Evolutionary conservation across 441 rosid species (phyloP).

Genomic region (Syzygium syzygioides): DNA sequence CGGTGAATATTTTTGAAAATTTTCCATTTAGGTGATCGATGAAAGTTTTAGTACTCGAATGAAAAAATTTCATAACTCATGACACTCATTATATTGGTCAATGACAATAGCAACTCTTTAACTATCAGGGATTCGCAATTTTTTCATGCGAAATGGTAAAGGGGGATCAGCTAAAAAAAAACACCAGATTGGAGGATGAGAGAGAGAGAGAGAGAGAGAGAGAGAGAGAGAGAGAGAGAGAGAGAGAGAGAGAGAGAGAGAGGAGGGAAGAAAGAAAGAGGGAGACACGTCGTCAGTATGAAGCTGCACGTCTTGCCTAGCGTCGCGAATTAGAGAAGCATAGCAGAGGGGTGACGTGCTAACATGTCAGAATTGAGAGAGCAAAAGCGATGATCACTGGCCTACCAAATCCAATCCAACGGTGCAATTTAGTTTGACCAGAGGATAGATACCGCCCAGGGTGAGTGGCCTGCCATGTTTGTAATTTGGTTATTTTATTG

Average conservation of each 20-base stretch:
- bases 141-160: background rate
- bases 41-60: too few relatives aligned
- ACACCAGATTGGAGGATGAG: background rate
- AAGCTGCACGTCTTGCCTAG: background rate
- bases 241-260: background rate
- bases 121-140: accelerated
- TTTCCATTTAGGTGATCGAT: too few relatives aligned
- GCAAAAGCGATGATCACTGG: background rate
- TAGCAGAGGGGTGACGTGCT: background rate
- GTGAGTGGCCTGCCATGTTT: background rate
- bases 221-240: background rate
- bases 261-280: background rate
- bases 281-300: background rate
- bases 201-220: background rate
- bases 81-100: background rate
- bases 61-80: too few relatives aligned
- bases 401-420: background rate
- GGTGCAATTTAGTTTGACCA: background rate
- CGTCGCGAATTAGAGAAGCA: background rate
- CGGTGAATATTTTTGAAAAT: too few relatives aligned
- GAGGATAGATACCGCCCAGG: background rate
- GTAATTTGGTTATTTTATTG: background rate
- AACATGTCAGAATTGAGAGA: background rate
- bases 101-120: background rate
- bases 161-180: background rate